phyloP scores from a whole-genome alignment of 2,329 filamentous ascomycete genomes.

The Colletotrichum eleusines region DNA sequence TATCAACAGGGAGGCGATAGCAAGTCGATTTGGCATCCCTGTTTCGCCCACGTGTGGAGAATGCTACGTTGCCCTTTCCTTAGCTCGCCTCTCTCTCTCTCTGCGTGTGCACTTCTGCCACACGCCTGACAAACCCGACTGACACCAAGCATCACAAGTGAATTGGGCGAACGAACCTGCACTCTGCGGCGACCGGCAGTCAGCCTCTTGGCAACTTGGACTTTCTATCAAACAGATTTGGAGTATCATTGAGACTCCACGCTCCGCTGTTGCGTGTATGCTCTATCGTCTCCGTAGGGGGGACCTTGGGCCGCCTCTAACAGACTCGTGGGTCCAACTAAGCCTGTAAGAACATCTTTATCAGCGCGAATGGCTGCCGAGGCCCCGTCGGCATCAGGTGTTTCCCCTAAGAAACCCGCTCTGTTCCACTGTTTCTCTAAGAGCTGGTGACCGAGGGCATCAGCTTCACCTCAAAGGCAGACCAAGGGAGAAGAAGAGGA shows the following conservation, averaged over 20 bases:
- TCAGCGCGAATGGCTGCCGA: conserved; percentile 12
- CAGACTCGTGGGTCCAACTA: conserved; percentile 24
- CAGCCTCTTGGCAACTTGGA: neutral
- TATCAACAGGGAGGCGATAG: neutral
- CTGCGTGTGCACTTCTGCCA: conserved; percentile 12
- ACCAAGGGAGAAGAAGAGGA: neutral
- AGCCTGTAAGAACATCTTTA: conserved; percentile 22
- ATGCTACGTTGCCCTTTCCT: conserved; percentile 6
- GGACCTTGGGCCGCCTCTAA: conserved; percentile 14
- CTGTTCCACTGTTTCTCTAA: neutral
- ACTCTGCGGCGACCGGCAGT: neutral
- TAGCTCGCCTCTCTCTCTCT: neutral
- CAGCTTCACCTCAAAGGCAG: neutral
- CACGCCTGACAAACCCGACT: neutral
- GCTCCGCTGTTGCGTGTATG: neutral
- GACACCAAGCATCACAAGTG: neutral
- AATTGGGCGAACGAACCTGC: neutral
- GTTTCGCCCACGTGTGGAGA: conserved; percentile 35
- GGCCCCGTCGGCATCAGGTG: conserved; percentile 1
- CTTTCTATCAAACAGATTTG: neutral
- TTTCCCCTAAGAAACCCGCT: neutral
- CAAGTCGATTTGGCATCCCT: conserved; percentile 27
- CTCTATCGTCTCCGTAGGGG: conserved; percentile 16
- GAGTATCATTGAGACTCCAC: neutral
- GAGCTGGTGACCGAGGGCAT: neutral